Conservation (phyloP, 371 early-diverging fungal genomes). For the Vairimorpha necatrix region DNA sequence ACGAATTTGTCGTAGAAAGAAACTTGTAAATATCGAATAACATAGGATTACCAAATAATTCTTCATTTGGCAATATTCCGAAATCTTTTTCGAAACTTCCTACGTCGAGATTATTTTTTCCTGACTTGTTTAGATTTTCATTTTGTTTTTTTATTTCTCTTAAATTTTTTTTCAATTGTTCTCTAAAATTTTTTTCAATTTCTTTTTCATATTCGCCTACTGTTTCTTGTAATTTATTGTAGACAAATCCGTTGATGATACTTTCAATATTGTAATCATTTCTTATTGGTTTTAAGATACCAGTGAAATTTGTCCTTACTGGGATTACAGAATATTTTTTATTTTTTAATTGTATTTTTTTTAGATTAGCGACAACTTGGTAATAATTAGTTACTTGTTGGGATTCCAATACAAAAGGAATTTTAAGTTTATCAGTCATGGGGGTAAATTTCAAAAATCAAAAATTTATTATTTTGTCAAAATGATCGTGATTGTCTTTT, state of each 20-base stretch:
- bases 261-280: constrained; percentile 22
- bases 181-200: constrained; percentile 9
- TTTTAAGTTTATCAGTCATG: constrained; percentile 24
- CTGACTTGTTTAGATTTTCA: background rate
- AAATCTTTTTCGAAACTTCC: constrained; percentile 30
- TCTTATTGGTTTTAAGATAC: constrained; percentile 6
- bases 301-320: background rate
- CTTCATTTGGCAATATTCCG: background rate
- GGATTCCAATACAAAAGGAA: constrained; percentile 35
- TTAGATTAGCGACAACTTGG: constrained; percentile 44
- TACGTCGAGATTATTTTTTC: background rate
- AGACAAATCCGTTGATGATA: constrained; percentile 43
- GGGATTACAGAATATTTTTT: constrained; percentile 2
- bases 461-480: too few relatives aligned
- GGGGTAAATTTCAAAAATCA: background rate
- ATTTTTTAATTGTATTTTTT: constrained; percentile 43
- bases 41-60: constrained; percentile 41
- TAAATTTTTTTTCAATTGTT: constrained; percentile 29
- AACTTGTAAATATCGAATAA: constrained; percentile 50
- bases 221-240: constrained; percentile 46
- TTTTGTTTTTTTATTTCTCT: constrained; percentile 34
- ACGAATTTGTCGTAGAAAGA: constrained; percentile 9
- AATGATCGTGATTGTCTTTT: too few relatives aligned
- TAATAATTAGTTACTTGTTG: constrained; percentile 47
- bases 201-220: constrained; percentile 18